These are phyloP conservation scores for Quercus robur DNA, from an alignment of 306 rosid genomes.

Conservation along the genomic window DNA sequence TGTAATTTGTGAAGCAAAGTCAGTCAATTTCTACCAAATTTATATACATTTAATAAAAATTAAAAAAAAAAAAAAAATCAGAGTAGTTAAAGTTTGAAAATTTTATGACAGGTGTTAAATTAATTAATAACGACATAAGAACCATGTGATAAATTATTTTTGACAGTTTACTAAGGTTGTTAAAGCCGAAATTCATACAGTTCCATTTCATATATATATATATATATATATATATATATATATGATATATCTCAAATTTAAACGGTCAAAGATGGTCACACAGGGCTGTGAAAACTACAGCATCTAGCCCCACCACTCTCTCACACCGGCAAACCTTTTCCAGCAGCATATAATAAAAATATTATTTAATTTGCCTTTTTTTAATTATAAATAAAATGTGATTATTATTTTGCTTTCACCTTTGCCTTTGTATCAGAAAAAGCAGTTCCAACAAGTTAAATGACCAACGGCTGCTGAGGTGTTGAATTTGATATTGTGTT, in stretches of 20 bases:
- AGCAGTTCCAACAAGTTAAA: neutral
- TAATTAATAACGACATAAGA: too few species aligned
- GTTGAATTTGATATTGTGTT: neutral
- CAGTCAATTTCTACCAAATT: neutral
- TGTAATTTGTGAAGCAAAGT: neutral
- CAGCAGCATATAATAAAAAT: conserved; percentile 10
- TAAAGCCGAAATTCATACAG: conserved; percentile 15
- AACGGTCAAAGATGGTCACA: conserved; percentile 13
- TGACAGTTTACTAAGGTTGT: neutral
- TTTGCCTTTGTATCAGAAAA: conserved; percentile 10
- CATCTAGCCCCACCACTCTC: conserved; percentile 21
- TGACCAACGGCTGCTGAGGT: neutral
- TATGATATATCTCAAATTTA: neutral
- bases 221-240: too few species aligned
- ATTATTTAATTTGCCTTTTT: too few species aligned
- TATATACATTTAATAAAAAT: too few species aligned
- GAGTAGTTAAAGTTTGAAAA: too few species aligned
- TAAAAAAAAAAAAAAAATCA: too few species aligned
- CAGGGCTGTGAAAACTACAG: neutral
- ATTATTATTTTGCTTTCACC: conserved; percentile 16
- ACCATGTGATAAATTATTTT: too few species aligned
- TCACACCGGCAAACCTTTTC: conserved; percentile 16
- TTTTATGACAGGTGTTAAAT: too few species aligned
- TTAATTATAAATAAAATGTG: too few species aligned
- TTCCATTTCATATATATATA: neutral